Base-by-base conservation (phyloP, 306 rosid species). In the Rosa multiflora region DNA sequence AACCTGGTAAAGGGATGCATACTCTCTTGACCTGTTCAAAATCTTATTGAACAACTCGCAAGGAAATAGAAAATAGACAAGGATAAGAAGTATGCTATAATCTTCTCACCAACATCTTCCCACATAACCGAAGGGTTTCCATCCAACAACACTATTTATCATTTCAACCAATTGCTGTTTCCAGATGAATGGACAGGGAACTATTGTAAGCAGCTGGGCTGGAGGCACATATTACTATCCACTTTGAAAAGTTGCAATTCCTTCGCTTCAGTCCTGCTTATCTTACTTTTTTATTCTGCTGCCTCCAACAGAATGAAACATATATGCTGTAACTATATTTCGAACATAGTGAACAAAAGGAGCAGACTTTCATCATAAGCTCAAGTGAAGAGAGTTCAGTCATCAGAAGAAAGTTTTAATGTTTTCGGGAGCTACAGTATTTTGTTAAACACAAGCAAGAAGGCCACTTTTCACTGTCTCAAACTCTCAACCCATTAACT, bases 61-160 rank as follows among this genome's bases (percentile, higher is more conserved):
- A 70, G 14, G 46, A 8, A 39, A 72, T 56, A 32, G 52, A 61
- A 55, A 32, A 39, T 6, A 12, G 43, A 2, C 17, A 15, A 48
- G 67, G 49, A 47, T n/a, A n/a, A 46, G 66, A 42, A 29, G 40
- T 14, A 2, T 0, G 62, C 5, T 14, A 79, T 58, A 67, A 63
- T 58, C 18, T 73, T 79, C 89, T 80, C 82, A 92, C 99, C 99
- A 67, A 95, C 91, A 84, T 95, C 96, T 66, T 91, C 99, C 96
- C 99, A 92, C 81, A 79, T 88, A 63, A 95, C 92, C 32, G 98
- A 95, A 78, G 99, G 98, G 83, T 94, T 92, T 88, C 86, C 86
- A 81, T 91, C 94, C 96, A 80, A 93, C 88, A 74, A 94, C 90
- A 77, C 89, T 77, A 76, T 91, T 92, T 81, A 91, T 91, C 91